Base-by-base conservation (phyloP, 805 yeast genomes). In the Komagataella pseudopastoris region DNA sequence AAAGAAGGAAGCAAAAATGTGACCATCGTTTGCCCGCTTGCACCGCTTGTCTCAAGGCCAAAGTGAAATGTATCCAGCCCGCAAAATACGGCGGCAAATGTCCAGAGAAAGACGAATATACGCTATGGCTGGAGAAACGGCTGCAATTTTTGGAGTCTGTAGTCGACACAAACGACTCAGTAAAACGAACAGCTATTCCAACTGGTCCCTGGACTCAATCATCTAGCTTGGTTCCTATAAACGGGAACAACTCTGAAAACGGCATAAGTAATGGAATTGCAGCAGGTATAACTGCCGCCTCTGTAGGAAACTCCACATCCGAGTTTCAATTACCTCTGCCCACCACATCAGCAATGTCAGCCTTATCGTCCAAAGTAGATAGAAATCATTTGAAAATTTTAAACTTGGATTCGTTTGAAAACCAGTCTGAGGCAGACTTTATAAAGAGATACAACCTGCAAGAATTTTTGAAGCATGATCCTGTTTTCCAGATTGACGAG, bases 21-120 rank as follows among this genome's bases (percentile, higher is more conserved):
- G 86, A 82, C 56, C 85, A 80, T 52, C 69, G 82, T 49, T 62
- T 75, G 10, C 87, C 87, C 6, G 70, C 78, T 49, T 81, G 88
- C 58, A 77, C 85, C 4, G 79, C 81, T 46, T 82, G 88, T 64
- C 65, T 81, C 51, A 80, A 80, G 58, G 82, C 86, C 1, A 80
- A 78, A 36, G 79, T 74, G 6, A 66, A 72, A 53, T 81, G 88
- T 61, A 69, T 80, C 6, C 83, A 81, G 60, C 88, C 88, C 0
- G 80, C 76, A 4, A 72, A 79, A 50, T 81, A 81, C 55, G 72
- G 75, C 1, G 68, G 65, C 4, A 70, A 66, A 55, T 63, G 68
- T 10, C 73, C 72, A 10, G 64, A 63, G 4, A 79, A 78, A 58
- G 80, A 78, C 56, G 83, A 78, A 43, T 81, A 81, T 58, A 80